Percentiles rank a stretch among this genome's conserved stretches.
Evolutionary conservation across 192 early-diverging fungal genomes (phyloP).

Genomic region (Backusella morwellensis): DNA sequence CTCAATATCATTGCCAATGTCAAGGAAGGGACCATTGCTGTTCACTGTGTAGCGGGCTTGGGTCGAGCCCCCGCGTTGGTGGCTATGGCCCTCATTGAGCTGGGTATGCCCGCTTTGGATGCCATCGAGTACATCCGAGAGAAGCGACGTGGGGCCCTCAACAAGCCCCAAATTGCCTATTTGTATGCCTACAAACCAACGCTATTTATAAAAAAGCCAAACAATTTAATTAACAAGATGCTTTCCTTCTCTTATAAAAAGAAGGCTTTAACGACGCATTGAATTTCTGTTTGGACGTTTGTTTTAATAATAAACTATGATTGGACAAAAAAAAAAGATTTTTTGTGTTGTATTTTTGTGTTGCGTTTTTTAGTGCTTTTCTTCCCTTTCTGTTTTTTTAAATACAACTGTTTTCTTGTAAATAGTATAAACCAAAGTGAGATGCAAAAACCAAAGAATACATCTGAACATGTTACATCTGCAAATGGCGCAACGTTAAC

Average conservation of each 20-base stretch:
- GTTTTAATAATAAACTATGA: not conserved
- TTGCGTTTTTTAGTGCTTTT: not conserved
- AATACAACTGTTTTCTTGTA: not conserved
- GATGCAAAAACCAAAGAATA: slow-evolving; percentile 1
- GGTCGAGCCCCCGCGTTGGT: slow-evolving; percentile 93
- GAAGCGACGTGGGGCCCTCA: slow-evolving; percentile 79
- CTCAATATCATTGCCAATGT: slow-evolving; percentile 53
- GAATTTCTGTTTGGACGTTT: not conserved
- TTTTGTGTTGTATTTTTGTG: not conserved
- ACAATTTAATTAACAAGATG: not conserved
- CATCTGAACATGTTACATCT: not conserved
- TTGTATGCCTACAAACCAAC: slow-evolving; percentile 41
- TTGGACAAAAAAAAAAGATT: not conserved
- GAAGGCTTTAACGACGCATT: not conserved
- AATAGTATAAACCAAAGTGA: not conserved
- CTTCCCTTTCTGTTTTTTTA: not conserved
- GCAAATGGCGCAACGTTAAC: not conserved
- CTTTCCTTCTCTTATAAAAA: not conserved
- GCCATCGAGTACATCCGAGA: slow-evolving; percentile 71
- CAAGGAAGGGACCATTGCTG: slow-evolving; percentile 59
- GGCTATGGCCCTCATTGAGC: slow-evolving; percentile 75
- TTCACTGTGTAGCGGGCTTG: slow-evolving; percentile 95
- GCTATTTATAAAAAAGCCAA: not conserved
- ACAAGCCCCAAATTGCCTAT: slow-evolving; percentile 71
- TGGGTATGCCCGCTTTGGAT: slow-evolving; percentile 73